Conservation (phyloP, 257 asterid genomes). For the Sherardia arvensis region DNA sequence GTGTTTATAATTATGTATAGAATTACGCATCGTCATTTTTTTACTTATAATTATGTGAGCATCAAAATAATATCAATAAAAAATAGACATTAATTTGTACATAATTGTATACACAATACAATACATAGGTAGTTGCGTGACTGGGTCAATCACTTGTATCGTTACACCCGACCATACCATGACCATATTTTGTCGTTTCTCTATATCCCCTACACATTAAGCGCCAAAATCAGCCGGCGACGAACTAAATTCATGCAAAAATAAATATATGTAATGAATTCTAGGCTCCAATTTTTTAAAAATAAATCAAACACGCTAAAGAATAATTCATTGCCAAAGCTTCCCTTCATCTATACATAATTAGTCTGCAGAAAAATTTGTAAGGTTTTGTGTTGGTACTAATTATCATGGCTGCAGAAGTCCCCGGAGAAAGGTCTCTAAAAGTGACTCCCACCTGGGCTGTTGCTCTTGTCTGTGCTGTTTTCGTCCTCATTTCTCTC, state of each 20-base stretch:
- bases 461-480: slow-evolving; percentile 60
- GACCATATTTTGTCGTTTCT: neutral
- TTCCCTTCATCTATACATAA: neutral
- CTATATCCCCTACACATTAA: neutral
- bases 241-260: neutral
- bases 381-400: neutral
- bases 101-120: neutral
- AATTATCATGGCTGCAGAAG: slow-evolving; percentile 16
- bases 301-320: too few relatives aligned
- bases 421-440: slow-evolving; percentile 38
- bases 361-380: neutral
- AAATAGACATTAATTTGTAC: too few relatives aligned
- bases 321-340: neutral
- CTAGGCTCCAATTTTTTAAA: neutral
- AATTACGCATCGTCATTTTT: too few relatives aligned
- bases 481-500: slow-evolving; percentile 47
- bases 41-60: too few relatives aligned
- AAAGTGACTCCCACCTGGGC: slow-evolving; percentile 86
- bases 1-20: too few relatives aligned
- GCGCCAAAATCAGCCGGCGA: neutral
- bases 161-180: neutral
- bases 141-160: neutral
- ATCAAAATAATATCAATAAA: neutral
- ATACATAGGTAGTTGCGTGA: neutral
- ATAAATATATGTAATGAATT: too few relatives aligned